A percentile compares a stretch with the other conserved stretches of the same genome.
phyloP scores from a whole-genome alignment of 164 flowering plant species.

The Tetracentron sinense region DNA sequence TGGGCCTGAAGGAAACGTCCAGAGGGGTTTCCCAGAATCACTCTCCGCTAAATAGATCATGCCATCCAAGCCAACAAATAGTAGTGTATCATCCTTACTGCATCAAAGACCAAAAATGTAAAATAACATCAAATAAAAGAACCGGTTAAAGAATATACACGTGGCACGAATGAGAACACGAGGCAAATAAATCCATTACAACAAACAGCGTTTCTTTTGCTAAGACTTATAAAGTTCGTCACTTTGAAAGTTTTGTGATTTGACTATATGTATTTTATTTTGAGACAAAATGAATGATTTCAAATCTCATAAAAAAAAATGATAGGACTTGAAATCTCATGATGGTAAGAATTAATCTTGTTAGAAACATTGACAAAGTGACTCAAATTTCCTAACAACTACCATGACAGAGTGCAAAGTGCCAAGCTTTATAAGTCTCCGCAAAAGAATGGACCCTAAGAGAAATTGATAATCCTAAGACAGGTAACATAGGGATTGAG shows the following conservation, averaged over 20 bases:
- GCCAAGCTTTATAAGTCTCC: too few relatives aligned
- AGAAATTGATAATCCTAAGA: too few relatives aligned
- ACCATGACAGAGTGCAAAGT: too few relatives aligned
- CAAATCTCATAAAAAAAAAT: too few relatives aligned
- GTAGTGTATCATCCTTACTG: conserved; percentile 29
- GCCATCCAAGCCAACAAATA: conserved; percentile 53
- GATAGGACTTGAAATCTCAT: too few relatives aligned
- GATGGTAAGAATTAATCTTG: too few relatives aligned
- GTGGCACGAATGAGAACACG: neutral
- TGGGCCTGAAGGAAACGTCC: conserved; percentile 53
- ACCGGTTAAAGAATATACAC: neutral
- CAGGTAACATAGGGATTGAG: neutral
- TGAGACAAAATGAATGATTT: too few relatives aligned
- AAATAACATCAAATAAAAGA: neutral
- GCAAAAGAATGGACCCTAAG: neutral
- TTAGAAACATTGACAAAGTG: too few relatives aligned
- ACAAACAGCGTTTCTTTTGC: neutral
- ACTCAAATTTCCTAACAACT: too few relatives aligned
- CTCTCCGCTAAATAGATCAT: conserved; percentile 36
- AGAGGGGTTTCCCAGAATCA: conserved; percentile 29
- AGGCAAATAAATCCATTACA: neutral
- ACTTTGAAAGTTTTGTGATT: too few relatives aligned
- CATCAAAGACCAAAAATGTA: conserved; percentile 6
- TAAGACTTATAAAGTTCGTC: neutral
- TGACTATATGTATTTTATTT: too few relatives aligned